Percentiles rank a stretch among this genome's conserved stretches.
phyloP scores from a whole-genome alignment of 139 green algal genomes.

The Chlamydomonas asymmetrica region DNA sequence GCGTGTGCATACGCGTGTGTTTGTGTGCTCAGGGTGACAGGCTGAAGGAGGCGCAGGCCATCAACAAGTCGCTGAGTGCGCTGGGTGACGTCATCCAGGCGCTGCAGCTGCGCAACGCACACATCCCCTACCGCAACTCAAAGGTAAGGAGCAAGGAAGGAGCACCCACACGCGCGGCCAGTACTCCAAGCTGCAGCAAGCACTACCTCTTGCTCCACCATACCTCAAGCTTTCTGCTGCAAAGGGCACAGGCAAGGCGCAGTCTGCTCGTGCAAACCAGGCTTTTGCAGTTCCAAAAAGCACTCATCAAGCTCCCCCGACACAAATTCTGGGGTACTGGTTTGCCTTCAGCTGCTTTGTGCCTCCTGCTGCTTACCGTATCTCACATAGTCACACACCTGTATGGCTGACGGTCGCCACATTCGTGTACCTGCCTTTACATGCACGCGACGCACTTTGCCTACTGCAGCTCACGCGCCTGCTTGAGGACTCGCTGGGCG shows the following conservation, averaged over 20 bases:
- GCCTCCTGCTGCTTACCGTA: too few species aligned
- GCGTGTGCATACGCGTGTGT: too few species aligned
- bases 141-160: constrained; percentile 34
- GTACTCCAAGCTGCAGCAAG: neutral
- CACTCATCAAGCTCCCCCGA: too few species aligned
- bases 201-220: too few species aligned
- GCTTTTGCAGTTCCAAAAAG: too few species aligned
- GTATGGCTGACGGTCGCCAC: too few species aligned
- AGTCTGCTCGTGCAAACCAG: neutral
- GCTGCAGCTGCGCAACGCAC: constrained; percentile 62
- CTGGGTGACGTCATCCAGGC: constrained; percentile 75
- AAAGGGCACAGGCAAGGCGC: neutral
- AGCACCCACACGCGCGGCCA: neutral
- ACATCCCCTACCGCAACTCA: constrained; percentile 69
- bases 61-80: constrained; percentile 74
- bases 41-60: constrained; percentile 82
- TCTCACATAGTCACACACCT: too few species aligned
- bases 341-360: too few species aligned
- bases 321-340: too few species aligned
- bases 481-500: constrained; percentile 65
- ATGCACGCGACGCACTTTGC: too few species aligned
- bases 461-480: constrained; percentile 56
- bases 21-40: constrained; percentile 61
- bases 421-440: too few species aligned
- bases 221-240: too few species aligned